Evolutionary conservation across 495 filamentous ascomycete species (phyloP).

Genomic region (Penicillium herquei): DNA sequence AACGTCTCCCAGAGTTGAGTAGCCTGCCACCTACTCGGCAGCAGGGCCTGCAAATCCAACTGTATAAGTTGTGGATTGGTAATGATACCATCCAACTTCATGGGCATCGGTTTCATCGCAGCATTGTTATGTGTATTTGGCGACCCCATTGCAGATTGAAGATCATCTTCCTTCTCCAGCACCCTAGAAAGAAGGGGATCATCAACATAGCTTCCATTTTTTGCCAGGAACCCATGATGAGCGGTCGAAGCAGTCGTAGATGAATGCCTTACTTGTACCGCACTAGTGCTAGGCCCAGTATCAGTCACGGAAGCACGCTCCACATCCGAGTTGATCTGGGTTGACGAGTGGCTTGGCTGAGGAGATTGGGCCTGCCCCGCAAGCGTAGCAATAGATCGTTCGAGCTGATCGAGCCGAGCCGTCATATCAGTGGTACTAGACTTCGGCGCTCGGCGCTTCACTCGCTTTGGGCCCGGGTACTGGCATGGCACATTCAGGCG

Average conservation of each 20-base stretch:
- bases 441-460: conserved; percentile 27
- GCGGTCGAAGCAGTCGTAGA: background rate
- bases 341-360: background rate
- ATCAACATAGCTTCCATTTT: conserved; percentile 30
- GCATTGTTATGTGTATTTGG: conserved; percentile 8
- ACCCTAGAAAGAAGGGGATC: conserved; percentile 29
- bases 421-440: conserved; percentile 17
- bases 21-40: conserved; percentile 26
- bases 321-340: background rate
- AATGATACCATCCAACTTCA: conserved; percentile 21
- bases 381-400: conserved; percentile 25
- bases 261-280: background rate
- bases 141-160: conserved; percentile 26
- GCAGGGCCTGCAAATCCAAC: conserved; percentile 17
- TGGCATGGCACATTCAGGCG: conserved; percentile 23
- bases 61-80: conserved; percentile 16
- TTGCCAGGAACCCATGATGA: conserved; percentile 20
- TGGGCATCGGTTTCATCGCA: conserved; percentile 6
- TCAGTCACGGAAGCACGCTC: background rate
- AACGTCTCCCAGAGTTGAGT: conserved; percentile 34
- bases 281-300: background rate
- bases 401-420: conserved; percentile 28
- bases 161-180: conserved; percentile 26
- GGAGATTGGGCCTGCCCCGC: conserved; percentile 1
- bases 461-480: conserved; percentile 30